A percentile compares a stretch with the other conserved stretches of the same genome.
Conservation (phyloP, 2,329 filamentous ascomycete species). For the Seiridium unicorne region DNA sequence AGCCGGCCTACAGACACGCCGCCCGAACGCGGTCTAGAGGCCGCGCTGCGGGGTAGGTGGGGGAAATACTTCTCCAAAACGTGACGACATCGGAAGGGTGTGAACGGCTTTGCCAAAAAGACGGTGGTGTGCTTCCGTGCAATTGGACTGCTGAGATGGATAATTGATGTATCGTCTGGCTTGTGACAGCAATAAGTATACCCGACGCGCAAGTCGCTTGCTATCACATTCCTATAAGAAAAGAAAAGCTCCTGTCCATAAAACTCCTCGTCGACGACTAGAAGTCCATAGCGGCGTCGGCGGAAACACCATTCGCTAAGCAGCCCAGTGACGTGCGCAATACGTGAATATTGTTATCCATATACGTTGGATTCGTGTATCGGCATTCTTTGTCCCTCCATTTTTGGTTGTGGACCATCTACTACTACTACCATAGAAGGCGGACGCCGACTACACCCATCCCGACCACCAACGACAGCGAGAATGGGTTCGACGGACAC, state of each 20-base stretch:
- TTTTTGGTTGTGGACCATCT: too few relatives aligned
- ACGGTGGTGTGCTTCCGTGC: background rate
- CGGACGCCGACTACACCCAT: background rate
- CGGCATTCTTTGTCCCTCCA: too few relatives aligned
- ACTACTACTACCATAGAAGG: background rate
- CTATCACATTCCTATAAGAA: too few relatives aligned
- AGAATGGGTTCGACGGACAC: constrained; percentile 31
- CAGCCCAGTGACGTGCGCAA: too few relatives aligned
- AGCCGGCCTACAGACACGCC: background rate
- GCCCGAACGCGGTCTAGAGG: background rate
- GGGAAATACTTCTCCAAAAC: background rate
- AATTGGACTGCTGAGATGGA: background rate
- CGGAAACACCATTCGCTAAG: too few relatives aligned
- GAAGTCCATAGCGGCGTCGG: too few relatives aligned
- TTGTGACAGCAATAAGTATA: background rate
- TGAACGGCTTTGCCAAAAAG: background rate
- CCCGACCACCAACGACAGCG: background rate
- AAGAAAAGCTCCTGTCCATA: too few relatives aligned
- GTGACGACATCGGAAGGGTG: constrained; percentile 6
- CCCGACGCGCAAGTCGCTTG: too few relatives aligned
- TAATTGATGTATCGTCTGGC: background rate
- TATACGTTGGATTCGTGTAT: too few relatives aligned
- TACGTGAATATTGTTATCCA: too few relatives aligned
- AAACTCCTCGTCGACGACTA: too few relatives aligned
- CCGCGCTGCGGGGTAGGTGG: background rate